Conservation (phyloP, 352 stramenopile species). For the Phytophthora foliorum region DNA sequence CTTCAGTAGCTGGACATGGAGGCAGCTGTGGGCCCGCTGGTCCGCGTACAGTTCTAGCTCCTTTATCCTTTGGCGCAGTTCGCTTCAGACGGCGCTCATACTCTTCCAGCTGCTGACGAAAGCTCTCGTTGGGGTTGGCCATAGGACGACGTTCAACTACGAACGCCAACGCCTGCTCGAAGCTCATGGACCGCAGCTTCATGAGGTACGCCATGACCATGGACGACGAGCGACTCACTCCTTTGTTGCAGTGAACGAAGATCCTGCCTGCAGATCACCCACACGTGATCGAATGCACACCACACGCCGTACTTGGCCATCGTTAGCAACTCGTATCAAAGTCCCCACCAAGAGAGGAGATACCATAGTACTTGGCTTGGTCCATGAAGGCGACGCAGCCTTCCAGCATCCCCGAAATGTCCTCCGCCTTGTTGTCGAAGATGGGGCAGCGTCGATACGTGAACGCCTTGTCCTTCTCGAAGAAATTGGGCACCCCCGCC, state of each 20-base stretch:
- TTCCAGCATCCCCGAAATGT: constrained; percentile 86
- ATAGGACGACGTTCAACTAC: constrained; percentile 63
- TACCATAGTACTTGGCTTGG: constrained; percentile 92
- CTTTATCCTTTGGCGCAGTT: constrained; percentile 31
- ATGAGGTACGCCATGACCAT: constrained; percentile 94
- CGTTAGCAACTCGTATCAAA: constrained; percentile 39
- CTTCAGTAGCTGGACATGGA: constrained; percentile 1
- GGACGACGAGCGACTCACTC: constrained; percentile 90
- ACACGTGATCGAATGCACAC: constrained; percentile 24
- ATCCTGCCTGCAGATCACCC: constrained; percentile 65
- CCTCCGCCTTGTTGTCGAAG: constrained; percentile 93
- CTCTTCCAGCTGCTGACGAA: constrained; percentile 67
- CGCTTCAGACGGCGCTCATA: constrained; percentile 62
- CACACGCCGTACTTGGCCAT: constrained; percentile 43
- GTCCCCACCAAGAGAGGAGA: background rate
- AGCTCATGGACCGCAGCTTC: constrained; percentile 75
- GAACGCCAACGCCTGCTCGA: constrained; percentile 71
- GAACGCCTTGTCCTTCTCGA: constrained; percentile 87
- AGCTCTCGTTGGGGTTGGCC: constrained; percentile 82
- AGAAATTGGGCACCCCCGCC: constrained; percentile 92
- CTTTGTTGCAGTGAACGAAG: constrained; percentile 94
- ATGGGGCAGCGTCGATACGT: constrained; percentile 88
- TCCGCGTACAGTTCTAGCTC: constrained; percentile 32
- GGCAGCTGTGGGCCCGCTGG: constrained; percentile 39
- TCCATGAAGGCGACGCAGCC: constrained; percentile 92